Evolutionary conservation across 1,284 basidiomycete genomes (phyloP).

Genomic region (Cryptococcus sp.): DNA sequence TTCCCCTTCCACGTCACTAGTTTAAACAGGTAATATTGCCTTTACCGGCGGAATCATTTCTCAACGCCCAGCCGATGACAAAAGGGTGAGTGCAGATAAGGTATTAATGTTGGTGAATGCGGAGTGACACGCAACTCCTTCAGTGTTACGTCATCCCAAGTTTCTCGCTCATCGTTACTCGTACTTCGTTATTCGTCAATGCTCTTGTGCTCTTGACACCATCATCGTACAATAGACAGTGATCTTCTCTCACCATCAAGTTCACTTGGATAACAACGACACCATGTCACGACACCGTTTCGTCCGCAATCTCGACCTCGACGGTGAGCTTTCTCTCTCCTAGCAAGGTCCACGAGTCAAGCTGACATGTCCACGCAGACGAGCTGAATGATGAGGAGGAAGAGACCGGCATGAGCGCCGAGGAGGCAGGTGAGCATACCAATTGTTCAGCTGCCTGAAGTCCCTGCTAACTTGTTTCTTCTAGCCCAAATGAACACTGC

Average conservation of each 20-base stretch:
- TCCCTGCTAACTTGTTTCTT: background rate
- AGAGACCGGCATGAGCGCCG: conserved; percentile 45
- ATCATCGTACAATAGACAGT: background rate
- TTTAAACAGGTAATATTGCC: no score
- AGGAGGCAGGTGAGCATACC: conserved; percentile 54
- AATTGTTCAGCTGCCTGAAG: conserved; percentile 39
- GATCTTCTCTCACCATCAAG: background rate
- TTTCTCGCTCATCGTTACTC: no score
- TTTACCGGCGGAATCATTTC: no score
- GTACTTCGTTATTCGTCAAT: no score
- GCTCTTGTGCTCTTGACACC: no score
- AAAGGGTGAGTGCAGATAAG: no score
- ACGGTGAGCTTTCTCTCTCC: conserved; percentile 60
- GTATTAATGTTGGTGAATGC: no score
- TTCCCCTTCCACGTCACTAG: no score
- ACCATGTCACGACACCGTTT: conserved; percentile 80
- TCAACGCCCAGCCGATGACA: no score
- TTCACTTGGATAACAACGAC: background rate
- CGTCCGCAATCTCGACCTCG: conserved; percentile 83
- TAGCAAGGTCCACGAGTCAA: no score
- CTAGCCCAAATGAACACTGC: conserved; percentile 72
- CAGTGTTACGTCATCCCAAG: no score
- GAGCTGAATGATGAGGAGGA: conserved; percentile 55
- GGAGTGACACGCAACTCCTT: no score
- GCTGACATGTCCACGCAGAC: conserved; percentile 33